phyloP scores from a whole-genome alignment of 2,329 filamentous ascomycete species.

The Colletotrichum trifolii region DNA sequence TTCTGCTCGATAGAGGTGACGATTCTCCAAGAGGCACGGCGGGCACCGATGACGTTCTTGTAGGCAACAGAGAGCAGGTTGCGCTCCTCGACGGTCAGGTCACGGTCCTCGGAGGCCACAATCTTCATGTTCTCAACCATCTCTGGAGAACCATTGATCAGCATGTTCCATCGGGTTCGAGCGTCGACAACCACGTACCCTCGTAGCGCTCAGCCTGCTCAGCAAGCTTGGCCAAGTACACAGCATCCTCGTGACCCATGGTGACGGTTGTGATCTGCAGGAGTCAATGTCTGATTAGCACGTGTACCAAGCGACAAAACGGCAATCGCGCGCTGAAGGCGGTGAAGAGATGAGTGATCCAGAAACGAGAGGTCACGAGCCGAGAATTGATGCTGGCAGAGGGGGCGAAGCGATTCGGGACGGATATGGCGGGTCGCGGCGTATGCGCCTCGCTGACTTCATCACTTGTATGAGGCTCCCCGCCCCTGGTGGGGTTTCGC shows the following conservation, averaged over 20 bases:
- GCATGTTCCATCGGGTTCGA: constrained; percentile 17
- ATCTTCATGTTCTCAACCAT: constrained; percentile 99
- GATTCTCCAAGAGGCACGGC: constrained; percentile 98
- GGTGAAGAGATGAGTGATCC: not conserved
- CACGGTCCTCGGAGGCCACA: constrained; percentile 87
- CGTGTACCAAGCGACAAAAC: constrained; percentile 4
- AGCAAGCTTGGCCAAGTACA: constrained; percentile 99
- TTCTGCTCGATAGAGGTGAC: constrained; percentile 99
- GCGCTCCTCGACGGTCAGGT: constrained; percentile 92
- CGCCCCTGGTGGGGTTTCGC: constrained; percentile 38
- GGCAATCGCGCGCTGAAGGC: constrained; percentile 14
- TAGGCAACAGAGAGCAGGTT: constrained; percentile 98
- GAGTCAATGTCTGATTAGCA: constrained; percentile 25
- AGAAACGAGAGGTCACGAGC: no score
- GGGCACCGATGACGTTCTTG: constrained; percentile 98
- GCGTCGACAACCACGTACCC: constrained; percentile 69
- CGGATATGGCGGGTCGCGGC: constrained; percentile 14
- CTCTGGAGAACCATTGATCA: constrained; percentile 65
- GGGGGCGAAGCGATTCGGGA: constrained; percentile 2
- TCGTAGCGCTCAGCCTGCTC: constrained; percentile 99
- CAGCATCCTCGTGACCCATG: constrained; percentile 99
- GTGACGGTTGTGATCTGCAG: constrained; percentile 58
- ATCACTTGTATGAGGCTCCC: constrained; percentile 36
- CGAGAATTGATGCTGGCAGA: constrained; percentile 14
- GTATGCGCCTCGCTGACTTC: constrained; percentile 38